A percentile compares a stretch with the other conserved stretches of the same genome.
Conservation (phyloP, 495 filamentous ascomycete species). For the Chaetomium cochliodes region DNA sequence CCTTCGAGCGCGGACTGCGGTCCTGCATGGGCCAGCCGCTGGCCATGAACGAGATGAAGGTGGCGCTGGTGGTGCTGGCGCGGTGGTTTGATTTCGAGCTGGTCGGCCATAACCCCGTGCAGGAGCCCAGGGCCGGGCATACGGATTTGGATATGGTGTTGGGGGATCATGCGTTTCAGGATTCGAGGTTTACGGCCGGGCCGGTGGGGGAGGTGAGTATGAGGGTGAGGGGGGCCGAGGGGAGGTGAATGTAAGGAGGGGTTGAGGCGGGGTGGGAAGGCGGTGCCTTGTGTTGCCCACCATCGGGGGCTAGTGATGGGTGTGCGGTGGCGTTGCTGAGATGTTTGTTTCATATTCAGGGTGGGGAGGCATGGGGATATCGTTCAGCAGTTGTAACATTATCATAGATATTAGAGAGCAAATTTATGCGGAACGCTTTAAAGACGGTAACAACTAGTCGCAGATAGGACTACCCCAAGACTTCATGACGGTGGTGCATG, state of each 20-base stretch:
- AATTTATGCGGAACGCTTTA: too few relatives aligned
- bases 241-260: neutral
- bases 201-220: constrained; percentile 10
- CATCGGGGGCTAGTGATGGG: too few relatives aligned
- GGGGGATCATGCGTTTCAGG: constrained; percentile 15
- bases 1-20: constrained; percentile 48
- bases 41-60: constrained; percentile 43
- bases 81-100: constrained; percentile 42
- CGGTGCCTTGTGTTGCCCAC: too few relatives aligned
- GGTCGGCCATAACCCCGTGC: constrained; percentile 30
- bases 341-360: too few relatives aligned
- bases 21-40: constrained; percentile 51
- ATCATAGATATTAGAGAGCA: too few relatives aligned
- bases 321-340: too few relatives aligned
- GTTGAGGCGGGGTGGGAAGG: too few relatives aligned
- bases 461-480: too few relatives aligned
- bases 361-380: too few relatives aligned
- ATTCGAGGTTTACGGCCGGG: constrained; percentile 3
- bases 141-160: constrained; percentile 17
- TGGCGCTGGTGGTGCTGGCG: constrained; percentile 42
- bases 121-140: neutral
- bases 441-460: too few relatives aligned
- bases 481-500: too few relatives aligned
- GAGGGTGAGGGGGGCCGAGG: neutral
- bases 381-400: too few relatives aligned